Base-by-base conservation (phyloP, 1,284 basidiomycete species). In the Golubevia pallescens region DNA sequence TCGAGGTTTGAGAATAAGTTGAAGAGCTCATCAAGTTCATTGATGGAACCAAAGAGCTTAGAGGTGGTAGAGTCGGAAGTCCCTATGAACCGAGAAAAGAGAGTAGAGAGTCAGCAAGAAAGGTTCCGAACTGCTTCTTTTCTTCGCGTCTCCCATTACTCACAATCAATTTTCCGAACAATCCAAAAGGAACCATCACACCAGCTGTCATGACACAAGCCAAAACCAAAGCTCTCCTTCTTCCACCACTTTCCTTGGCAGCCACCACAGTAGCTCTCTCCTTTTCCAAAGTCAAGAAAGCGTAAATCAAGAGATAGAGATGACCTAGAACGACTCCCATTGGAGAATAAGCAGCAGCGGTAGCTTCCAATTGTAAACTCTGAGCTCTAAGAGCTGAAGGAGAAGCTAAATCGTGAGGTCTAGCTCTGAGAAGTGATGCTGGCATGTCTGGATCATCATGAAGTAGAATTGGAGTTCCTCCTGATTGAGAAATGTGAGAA, bases 151-250 rank as follows among this genome's bases (percentile, higher is more conserved):
- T 28, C 28, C 28, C 28, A 28, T 24, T 8, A 67, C 61, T 57
- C 55, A 67, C 80, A 19, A 78, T 34, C 38, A 83, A 20, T 0
- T 62, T 48, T 3, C 73, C 70, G 2, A 81, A 23, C 1, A 73
- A 56, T 14, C 71, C 74, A 4, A 70, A 19, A 0, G 78, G 79
- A 4, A 83, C 61, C 4, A 69, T 57, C 48, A 80, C 60, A 0
- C 67, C 65, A 16, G 82, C 74, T 24, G 69, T 74, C 1, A 78
- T 59, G 20, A 73, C 67, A 13, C 67, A 75, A 8, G 79, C 80
- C 2, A 84, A 69, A 16, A 84, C 79, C 21, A 70, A 66, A 6
- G 80, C 82, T 16, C 73, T 71, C 3, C 82, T 61, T 24, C 79
- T 65, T 1, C 82, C 82, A 3, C 81, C 78, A 13, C 73, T 71